phyloP scores from a whole-genome alignment of 2,329 filamentous ascomycete genomes.

The Dactylella cylindrospora region DNA sequence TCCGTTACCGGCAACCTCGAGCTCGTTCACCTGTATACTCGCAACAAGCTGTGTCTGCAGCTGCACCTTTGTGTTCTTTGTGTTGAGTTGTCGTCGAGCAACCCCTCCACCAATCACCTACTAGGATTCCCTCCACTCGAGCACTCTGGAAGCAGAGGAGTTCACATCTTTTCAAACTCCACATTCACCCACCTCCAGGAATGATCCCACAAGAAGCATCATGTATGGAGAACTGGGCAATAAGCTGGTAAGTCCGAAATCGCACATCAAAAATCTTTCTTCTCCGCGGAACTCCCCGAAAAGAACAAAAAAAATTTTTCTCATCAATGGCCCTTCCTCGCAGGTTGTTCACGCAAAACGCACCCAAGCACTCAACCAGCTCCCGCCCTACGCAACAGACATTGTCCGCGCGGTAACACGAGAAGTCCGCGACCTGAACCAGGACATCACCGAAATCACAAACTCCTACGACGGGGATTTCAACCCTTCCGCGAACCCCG shows the following conservation, averaged over 20 bases:
- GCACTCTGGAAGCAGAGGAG: too few relatives aligned
- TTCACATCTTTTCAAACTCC: too few relatives aligned
- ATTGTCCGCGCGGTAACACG: conserved; percentile 82
- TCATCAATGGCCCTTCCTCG: background rate
- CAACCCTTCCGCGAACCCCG: conserved; percentile 78
- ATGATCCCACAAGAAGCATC: background rate
- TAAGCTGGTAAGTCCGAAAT: conserved; percentile 66
- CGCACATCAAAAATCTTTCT: conserved; percentile 3
- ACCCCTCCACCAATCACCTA: too few relatives aligned
- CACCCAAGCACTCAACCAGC: conserved; percentile 78
- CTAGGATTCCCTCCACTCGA: too few relatives aligned
- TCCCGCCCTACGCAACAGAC: conserved; percentile 91
- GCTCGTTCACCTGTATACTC: too few relatives aligned
- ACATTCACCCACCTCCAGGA: background rate
- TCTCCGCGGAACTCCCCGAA: conserved; percentile 1
- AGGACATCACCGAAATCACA: conserved; percentile 75
- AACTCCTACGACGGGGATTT: conserved; percentile 82
- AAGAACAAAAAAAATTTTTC: conserved; percentile 3
- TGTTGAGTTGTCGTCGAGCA: too few relatives aligned
- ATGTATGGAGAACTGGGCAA: conserved; percentile 90
- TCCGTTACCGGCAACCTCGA: too few relatives aligned
- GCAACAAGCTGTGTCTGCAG: too few relatives aligned
- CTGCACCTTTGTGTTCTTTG: too few relatives aligned
- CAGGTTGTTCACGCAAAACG: conserved; percentile 95
- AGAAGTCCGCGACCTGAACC: conserved; percentile 90